Conservation (phyloP, 768 basidiomycete genomes). For the Nidularia pulvinata region DNA sequence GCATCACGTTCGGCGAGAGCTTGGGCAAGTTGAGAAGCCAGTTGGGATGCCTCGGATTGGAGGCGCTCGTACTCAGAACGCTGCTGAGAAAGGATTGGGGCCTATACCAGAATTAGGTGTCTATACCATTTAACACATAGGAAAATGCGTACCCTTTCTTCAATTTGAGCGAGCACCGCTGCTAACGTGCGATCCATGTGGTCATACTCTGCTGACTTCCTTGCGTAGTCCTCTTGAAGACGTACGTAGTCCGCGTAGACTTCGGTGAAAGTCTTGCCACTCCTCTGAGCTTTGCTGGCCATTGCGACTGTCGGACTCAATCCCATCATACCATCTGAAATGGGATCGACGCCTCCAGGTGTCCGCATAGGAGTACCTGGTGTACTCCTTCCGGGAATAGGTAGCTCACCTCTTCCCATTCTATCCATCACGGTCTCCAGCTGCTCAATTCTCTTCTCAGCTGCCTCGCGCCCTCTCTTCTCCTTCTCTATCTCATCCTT, state of each 20-base stretch:
- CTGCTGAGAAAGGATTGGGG: constrained; percentile 89
- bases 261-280: constrained; percentile 90
- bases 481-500: constrained; percentile 76
- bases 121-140: not conserved
- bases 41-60: constrained; percentile 75
- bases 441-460: constrained; percentile 71
- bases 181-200: constrained; percentile 83
- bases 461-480: constrained; percentile 62
- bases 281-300: constrained; percentile 78
- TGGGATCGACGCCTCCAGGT: constrained; percentile 34
- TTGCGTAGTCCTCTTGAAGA: constrained; percentile 79
- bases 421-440: constrained; percentile 72
- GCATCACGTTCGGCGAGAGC: constrained; percentile 77
- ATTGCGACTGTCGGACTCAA: constrained; percentile 89
- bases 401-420: constrained; percentile 74
- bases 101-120: constrained; percentile 42
- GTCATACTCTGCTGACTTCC: constrained; percentile 80
- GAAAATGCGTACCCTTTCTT: constrained; percentile 70
- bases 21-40: constrained; percentile 77
- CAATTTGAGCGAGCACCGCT: constrained; percentile 84
- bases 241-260: constrained; percentile 91
- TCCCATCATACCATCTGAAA: constrained; percentile 58
- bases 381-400: constrained; percentile 45
- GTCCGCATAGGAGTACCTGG: constrained; percentile 50
- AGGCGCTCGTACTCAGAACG: constrained; percentile 87